Conservation (phyloP, 176 grass and related monocot species). For the Triticum monococcum region DNA sequence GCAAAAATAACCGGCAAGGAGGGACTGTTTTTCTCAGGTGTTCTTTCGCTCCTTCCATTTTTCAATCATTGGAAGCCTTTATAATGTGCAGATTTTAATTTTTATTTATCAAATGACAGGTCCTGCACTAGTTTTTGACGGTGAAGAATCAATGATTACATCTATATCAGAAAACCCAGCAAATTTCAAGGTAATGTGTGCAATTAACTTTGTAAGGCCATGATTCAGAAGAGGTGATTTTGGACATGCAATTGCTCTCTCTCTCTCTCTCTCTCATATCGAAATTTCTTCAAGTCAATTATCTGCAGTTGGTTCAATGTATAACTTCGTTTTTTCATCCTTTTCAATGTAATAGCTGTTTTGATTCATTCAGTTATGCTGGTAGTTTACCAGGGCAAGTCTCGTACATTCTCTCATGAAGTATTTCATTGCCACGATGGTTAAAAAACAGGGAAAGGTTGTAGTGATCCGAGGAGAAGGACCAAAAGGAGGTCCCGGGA, state of each 20-base stretch:
- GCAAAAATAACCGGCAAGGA: constrained; percentile 99
- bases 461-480: constrained; percentile 94
- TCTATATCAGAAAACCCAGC: constrained; percentile 85
- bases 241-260: neutral
- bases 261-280: neutral
- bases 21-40: constrained; percentile 92
- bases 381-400: neutral
- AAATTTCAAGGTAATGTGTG: constrained; percentile 68
- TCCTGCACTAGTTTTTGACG: constrained; percentile 93
- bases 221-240: constrained; percentile 1
- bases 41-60: constrained; percentile 35
- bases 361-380: neutral
- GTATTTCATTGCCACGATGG: constrained; percentile 7
- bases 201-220: neutral
- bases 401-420: constrained; percentile 25
- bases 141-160: constrained; percentile 90
- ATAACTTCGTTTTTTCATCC: neutral
- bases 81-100: constrained; percentile 26
- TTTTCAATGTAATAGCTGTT: neutral
- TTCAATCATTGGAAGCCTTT: constrained; percentile 21
- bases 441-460: constrained; percentile 58
- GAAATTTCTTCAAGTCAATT: neutral
- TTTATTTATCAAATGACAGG: constrained; percentile 46
- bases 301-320: neutral
- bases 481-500: constrained; percentile 93